Evolutionary conservation across 768 basidiomycete species (phyloP).

Genomic region (Brasilioporus rufonigricans): DNA sequence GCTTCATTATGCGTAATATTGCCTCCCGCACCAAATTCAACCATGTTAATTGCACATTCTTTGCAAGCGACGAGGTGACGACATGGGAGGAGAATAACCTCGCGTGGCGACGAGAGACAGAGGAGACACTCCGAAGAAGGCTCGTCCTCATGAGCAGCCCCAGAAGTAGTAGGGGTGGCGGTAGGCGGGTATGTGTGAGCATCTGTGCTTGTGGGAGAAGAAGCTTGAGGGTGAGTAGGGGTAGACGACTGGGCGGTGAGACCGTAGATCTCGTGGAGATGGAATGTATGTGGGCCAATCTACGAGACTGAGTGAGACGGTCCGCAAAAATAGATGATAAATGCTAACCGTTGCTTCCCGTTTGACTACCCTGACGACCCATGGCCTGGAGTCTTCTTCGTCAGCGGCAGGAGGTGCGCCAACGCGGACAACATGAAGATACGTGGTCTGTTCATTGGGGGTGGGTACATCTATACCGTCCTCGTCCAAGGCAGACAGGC

Average conservation of each 20-base stretch:
- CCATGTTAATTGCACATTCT: slow-evolving; percentile 95
- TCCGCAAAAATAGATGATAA: not conserved
- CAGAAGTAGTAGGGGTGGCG: slow-evolving; percentile 18
- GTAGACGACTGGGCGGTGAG: slow-evolving; percentile 59
- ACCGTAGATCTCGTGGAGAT: slow-evolving; percentile 93
- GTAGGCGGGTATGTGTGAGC: slow-evolving; percentile 49
- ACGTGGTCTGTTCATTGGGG: slow-evolving; percentile 85
- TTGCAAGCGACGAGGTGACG: slow-evolving; percentile 93
- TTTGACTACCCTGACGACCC: slow-evolving; percentile 92
- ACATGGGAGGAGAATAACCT: slow-evolving; percentile 92
- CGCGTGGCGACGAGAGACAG: slow-evolving; percentile 83
- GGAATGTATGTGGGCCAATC: slow-evolving; percentile 94
- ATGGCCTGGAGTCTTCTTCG: slow-evolving; percentile 67
- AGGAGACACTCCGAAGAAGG: slow-evolving; percentile 88
- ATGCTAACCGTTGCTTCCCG: slow-evolving; percentile 75
- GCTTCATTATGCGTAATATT: slow-evolving; percentile 64
- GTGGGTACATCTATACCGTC: slow-evolving; percentile 64
- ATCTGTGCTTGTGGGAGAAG: slow-evolving; percentile 37
- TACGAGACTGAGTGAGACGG: slow-evolving; percentile 24
- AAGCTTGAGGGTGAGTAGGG: slow-evolving; percentile 33
- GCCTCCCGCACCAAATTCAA: slow-evolving; percentile 94
- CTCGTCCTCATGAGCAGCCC: slow-evolving; percentile 52
- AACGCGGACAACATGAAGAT: slow-evolving; percentile 79
- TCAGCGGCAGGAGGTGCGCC: slow-evolving; percentile 42
- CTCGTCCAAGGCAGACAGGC: slow-evolving; percentile 78